Percentiles rank a stretch among this genome's conserved stretches.
phyloP scores from a whole-genome alignment of 345 rosid genomes.

The Odontarrhena argentea region DNA sequence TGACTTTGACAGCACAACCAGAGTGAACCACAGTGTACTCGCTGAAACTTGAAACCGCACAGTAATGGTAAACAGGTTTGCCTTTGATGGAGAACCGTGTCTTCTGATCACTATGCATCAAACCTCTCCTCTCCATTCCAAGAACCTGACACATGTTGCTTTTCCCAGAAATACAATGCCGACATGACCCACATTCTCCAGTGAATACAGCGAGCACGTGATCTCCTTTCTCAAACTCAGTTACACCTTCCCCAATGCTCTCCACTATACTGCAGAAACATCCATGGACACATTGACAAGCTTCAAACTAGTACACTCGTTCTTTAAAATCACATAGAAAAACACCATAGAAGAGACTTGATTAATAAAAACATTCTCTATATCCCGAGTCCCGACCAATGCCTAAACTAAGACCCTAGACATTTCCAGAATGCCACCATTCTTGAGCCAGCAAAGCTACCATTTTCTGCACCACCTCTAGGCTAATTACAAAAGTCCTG shows the following conservation, averaged over 20 bases:
- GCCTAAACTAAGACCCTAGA: conserved; percentile 10
- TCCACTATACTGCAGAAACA: conserved; percentile 74
- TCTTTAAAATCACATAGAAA: not conserved
- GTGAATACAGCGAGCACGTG: conserved; percentile 81
- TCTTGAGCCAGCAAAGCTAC: conserved; percentile 2
- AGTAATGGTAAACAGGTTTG: conserved; percentile 78
- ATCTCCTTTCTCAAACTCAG: conserved; percentile 81
- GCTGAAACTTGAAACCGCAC: conserved; percentile 93
- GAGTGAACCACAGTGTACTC: conserved; percentile 92
- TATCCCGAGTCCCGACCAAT: not conserved
- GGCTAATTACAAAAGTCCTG: not conserved
- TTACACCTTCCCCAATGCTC: conserved; percentile 76
- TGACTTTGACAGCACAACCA: conserved; percentile 90
- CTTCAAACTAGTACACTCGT: not conserved
- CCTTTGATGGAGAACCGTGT: conserved; percentile 79
- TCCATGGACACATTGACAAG: not conserved
- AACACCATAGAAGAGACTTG: not conserved
- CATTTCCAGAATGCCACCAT: not conserved
- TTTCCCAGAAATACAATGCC: conserved; percentile 72
- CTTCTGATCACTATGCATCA: conserved; percentile 81
- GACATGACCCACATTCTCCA: conserved; percentile 79
- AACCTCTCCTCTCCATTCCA: conserved; percentile 82
- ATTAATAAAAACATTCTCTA: not conserved
- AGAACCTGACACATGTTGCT: conserved; percentile 84
- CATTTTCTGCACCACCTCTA: not conserved